Percentiles rank a stretch among this genome's conserved stretches.
Evolutionary conservation across 2,329 filamentous ascomycete species (phyloP).

Genomic region (Raffaelea albimanens): DNA sequence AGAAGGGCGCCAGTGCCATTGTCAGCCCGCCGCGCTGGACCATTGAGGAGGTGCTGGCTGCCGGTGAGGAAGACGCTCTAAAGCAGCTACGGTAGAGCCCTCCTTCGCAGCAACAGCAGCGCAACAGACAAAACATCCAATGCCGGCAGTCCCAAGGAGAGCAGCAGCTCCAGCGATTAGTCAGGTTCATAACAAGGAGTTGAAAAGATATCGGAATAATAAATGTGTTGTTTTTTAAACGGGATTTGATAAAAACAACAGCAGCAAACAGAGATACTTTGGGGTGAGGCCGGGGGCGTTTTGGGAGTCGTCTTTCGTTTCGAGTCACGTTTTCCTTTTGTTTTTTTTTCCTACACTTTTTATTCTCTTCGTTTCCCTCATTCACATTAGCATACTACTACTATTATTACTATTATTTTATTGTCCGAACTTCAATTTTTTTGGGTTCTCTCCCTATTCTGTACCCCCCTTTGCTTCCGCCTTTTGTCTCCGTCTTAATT

Average conservation of each 20-base stretch:
- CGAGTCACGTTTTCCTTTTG: not conserved
- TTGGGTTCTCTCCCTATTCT: not conserved
- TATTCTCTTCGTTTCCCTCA: not conserved
- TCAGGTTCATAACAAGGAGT: conserved; percentile 7
- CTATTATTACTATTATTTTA: too few relatives aligned
- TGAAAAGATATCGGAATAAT: conserved; percentile 4
- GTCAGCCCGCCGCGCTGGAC: conserved; percentile 72
- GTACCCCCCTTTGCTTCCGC: not conserved
- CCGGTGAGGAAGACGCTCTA: conserved; percentile 24
- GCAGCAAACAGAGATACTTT: too few relatives aligned
- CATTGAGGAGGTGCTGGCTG: conserved; percentile 70
- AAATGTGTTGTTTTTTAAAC: conserved; percentile 2
- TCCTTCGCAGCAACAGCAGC: conserved; percentile 6
- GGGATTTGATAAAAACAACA: too few relatives aligned
- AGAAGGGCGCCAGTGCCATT: conserved; percentile 59
- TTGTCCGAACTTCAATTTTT: not conserved
- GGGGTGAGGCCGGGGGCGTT: not conserved
- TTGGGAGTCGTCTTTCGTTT: not conserved
- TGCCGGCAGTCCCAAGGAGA: conserved; percentile 5
- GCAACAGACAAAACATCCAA: conserved; percentile 1
- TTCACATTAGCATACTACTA: too few relatives aligned
- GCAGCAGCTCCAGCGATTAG: conserved; percentile 5
- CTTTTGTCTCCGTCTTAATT: not conserved
- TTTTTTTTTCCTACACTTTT: not conserved
- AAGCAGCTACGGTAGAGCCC: conserved; percentile 18